Base-by-base conservation (phyloP, 2,329 filamentous ascomycete species). In the Macrophomina phaseolina region DNA sequence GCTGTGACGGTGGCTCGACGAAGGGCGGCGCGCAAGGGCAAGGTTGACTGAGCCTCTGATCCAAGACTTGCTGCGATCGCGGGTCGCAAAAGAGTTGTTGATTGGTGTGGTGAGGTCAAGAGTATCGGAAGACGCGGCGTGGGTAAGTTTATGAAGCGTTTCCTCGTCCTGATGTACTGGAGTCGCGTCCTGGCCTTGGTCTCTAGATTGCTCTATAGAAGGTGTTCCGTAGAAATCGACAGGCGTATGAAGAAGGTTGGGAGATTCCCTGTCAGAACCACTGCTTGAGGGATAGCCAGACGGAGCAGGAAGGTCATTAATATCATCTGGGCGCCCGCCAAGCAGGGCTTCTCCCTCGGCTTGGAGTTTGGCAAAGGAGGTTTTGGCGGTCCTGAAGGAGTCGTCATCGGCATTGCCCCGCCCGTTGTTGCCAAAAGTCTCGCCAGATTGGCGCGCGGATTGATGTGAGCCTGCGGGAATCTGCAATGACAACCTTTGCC, bases 341-440 rank as follows among this genome's bases (percentile, higher is more conserved):
- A 88, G 80, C 1, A 87, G 78, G 3, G 80, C 80, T 61, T 86
- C 81, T 14, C 83, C 83, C 74, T 87, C 85, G 16, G 80, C 79
- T 71, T 84, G 84, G 2, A 83, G 78, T 28, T 82, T 78, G 8
- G 78, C 78, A 63, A 86, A 81, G 0, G 80, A 82, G 1, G 84
- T 82, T 18, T 80, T 78, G 3, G 84, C 83, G 1, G 85, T 85
- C 16, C 78, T 81, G 74, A 84, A 86, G 1, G 81, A 83, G 46
- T 86, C 85, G 4, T 77, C 74, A 53, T 84, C 82, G 6, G 73
- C 76, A 38, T 73, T 71, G 5, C 64, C 70, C 49, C 73, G 68
- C 60, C 75, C 70, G 63, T 73, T 70, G 64, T 75, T 79, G 18
- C 74, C 80, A 68, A 71, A 80, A 73, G 69, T 83, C 70, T 73